Evolutionary conservation across 768 basidiomycete species (phyloP).

Genomic region (Boletus sp.): DNA sequence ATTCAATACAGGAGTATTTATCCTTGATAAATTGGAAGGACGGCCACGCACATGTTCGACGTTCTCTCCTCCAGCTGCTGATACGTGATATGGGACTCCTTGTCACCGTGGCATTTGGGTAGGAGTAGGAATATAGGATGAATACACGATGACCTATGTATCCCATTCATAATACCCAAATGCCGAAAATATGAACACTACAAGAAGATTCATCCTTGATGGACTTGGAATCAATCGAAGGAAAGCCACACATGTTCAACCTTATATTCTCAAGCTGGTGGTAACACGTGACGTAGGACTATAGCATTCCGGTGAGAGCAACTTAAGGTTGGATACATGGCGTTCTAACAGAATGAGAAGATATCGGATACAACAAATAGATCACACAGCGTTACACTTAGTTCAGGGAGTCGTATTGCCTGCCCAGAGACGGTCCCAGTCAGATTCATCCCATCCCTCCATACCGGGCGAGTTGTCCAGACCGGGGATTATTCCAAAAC

Average conservation of each 20-base stretch:
- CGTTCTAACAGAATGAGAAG: not conserved
- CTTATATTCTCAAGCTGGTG: not conserved
- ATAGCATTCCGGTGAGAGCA: not conserved
- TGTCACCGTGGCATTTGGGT: no score
- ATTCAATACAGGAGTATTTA: no score
- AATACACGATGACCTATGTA: no score
- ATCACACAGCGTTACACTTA: not conserved
- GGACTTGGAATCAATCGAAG: no score
- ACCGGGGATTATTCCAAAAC: conserved; percentile 4
- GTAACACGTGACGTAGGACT: not conserved
- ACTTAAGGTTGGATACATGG: not conserved
- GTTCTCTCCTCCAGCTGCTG: no score
- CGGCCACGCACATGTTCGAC: no score
- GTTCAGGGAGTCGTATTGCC: not conserved
- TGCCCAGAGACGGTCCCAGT: not conserved
- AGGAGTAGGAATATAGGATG: not conserved
- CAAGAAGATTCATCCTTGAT: no score
- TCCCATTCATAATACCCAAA: no score
- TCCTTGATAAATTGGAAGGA: no score
- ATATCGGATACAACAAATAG: not conserved
- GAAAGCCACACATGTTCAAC: no score
- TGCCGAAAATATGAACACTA: no score
- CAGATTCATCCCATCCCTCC: not conserved
- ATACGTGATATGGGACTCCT: no score
- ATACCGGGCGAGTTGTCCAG: not conserved